A percentile compares a stretch with the other conserved stretches of the same genome.
Evolutionary conservation across 345 rosid genomes (phyloP).

Genomic region (Erucastrum elatum): DNA sequence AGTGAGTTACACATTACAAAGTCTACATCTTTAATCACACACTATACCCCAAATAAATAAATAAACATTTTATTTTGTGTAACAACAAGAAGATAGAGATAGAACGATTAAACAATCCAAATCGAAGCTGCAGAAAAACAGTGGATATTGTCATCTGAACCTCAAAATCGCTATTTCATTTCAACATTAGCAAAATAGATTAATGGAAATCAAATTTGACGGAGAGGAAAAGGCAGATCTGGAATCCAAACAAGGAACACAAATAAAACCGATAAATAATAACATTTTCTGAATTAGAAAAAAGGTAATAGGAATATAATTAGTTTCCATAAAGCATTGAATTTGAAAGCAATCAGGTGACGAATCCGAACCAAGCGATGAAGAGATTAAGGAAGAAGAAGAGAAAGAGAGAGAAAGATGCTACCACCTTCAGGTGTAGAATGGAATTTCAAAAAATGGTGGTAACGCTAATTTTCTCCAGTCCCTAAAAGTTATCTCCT

Average conservation of each 20-base stretch:
- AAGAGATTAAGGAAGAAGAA: neutral
- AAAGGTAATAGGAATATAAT: slow-evolving; percentile 10
- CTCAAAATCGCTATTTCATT: neutral
- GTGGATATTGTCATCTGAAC: neutral
- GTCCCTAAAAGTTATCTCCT: slow-evolving; percentile 32
- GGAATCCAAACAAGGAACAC: neutral
- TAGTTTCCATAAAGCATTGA: neutral
- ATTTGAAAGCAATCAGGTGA: neutral
- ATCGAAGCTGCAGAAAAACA: neutral
- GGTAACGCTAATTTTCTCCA: slow-evolving; percentile 27
- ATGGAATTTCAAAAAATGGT: neutral
- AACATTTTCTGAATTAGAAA: neutral
- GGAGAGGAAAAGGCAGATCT: neutral
- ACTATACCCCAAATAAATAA: too few species aligned
- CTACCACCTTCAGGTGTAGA: neutral
- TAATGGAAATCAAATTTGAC: neutral
- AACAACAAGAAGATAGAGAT: too few species aligned
- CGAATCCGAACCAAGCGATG: slow-evolving; percentile 8
- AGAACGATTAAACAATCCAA: neutral
- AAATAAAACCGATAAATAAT: neutral
- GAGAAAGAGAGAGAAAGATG: neutral
- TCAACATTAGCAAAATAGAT: neutral
- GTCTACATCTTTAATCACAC: neutral
- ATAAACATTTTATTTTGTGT: too few species aligned
- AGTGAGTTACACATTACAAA: neutral